Base-by-base conservation (phyloP, 495 filamentous ascomycete species). In the Tuber borchii region DNA sequence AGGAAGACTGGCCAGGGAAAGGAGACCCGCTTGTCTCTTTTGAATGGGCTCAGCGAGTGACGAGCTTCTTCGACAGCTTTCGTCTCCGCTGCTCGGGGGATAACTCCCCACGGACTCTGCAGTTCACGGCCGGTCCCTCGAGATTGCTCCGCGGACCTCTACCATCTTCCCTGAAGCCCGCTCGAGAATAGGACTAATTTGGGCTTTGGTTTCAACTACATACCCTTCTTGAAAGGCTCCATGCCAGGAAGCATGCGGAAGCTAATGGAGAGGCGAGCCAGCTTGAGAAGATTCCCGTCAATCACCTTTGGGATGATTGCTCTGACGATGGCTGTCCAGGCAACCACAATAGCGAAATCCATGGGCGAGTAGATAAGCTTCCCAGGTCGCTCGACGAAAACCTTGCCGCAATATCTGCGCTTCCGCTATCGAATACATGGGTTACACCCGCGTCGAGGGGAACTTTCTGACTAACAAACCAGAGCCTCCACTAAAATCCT, bases 91-190 rank as follows among this genome's bases (percentile, higher is more conserved):
- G n/a, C n/a, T n/a, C n/a, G n/a, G n/a, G n/a, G n/a, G n/a, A n/a
- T n/a, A n/a, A n/a, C n/a, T n/a, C n/a, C n/a, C n/a, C n/a, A n/a
- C n/a, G n/a, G n/a, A n/a, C n/a, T n/a, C n/a, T n/a, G n/a, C n/a
- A n/a, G n/a, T n/a, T n/a, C n/a, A n/a, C n/a, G n/a, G 82, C 71
- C 93, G 92, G 56, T 96, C 90, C 34, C 96, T 90, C 73, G 89
- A 91, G 81, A 99, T 97, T 10, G 95, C 98, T 76, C 95, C 95
- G 83, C 94, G 97, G 34, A 99, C 94, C 85, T 98, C 96, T 14
- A 99, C 95, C 93, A 98, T 97, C 88, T 99, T 99, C 71, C 95
- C 95, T 65, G 95, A 95, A 45, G 97, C 94, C 82, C 97, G 93
- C 84, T 98, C 98, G 87, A 99, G 91, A 74, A 99, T 93, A 31